These are phyloP conservation scores for Pterula multifida DNA, from an alignment of 1,284 basidiomycete species.

Conservation along the genomic window DNA sequence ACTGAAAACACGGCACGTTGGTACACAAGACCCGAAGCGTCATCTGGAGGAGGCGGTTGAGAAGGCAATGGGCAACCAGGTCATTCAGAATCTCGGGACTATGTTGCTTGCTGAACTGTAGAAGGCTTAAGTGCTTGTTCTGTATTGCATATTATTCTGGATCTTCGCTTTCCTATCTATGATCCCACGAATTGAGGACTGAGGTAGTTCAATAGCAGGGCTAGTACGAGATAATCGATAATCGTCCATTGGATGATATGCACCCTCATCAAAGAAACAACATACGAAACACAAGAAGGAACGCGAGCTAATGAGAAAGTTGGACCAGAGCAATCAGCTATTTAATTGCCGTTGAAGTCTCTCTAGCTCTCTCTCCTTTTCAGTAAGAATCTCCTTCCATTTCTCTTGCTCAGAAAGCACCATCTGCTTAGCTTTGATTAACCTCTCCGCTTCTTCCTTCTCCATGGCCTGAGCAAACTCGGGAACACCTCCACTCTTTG, in stretches of 20 bases:
- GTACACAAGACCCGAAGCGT: slow-evolving; percentile 95
- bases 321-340: neutral
- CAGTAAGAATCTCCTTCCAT: slow-evolving; percentile 46
- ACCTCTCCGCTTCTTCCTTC: slow-evolving; percentile 69
- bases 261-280: too few species aligned
- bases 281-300: too few species aligned
- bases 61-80: slow-evolving; percentile 91
- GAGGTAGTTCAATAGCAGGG: too few species aligned
- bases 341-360: slow-evolving; percentile 40
- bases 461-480: slow-evolving; percentile 82
- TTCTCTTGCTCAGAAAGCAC: slow-evolving; percentile 56
- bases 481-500: slow-evolving; percentile 47
- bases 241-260: too few species aligned
- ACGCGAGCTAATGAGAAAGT: too few species aligned
- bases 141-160: neutral
- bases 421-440: slow-evolving; percentile 68
- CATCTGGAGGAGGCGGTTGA: slow-evolving; percentile 96
- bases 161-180: neutral
- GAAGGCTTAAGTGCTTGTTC: too few species aligned
- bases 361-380: slow-evolving; percentile 64
- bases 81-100: slow-evolving; percentile 86
- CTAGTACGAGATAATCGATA: too few species aligned
- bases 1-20: slow-evolving; percentile 91
- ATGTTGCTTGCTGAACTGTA: slow-evolving; percentile 83
- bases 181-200: too few species aligned